Percentiles rank a stretch among this genome's conserved stretches.
These are phyloP conservation scores for Aschersonia sp. DNA, from an alignment of 2,329 filamentous ascomycete species.

Conservation along the genomic window DNA sequence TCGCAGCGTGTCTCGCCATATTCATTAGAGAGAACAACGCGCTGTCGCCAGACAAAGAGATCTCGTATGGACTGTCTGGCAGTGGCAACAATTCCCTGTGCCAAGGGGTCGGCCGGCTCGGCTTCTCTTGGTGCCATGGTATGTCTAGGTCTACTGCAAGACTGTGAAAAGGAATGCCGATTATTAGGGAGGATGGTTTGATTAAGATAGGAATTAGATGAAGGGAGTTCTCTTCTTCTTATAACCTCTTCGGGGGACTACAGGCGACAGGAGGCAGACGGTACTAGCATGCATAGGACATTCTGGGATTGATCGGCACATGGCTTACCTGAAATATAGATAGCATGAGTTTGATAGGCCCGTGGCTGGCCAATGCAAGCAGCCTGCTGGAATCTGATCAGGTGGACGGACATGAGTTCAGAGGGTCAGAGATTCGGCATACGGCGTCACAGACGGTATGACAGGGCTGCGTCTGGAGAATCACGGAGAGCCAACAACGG, in stretches of 20 bases:
- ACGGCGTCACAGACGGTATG: too few species aligned
- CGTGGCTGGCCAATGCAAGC: neutral
- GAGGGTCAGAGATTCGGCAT: neutral
- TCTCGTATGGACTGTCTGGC: slow-evolving; percentile 49
- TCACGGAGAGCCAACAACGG: neutral
- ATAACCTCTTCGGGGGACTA: neutral
- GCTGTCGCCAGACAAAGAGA: slow-evolving; percentile 61
- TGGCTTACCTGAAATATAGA: neutral
- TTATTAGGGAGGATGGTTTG: neutral
- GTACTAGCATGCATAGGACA: neutral
- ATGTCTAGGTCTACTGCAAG: neutral
- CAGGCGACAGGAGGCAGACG: neutral
- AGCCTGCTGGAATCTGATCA: neutral
- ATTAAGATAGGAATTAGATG: neutral
- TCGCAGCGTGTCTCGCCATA: slow-evolving; percentile 50
- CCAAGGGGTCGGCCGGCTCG: slow-evolving; percentile 50
- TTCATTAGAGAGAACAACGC: slow-evolving; percentile 50
- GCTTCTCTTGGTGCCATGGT: slow-evolving; percentile 7
- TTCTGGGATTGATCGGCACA: neutral
- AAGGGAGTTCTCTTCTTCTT: neutral
- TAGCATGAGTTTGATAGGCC: neutral
- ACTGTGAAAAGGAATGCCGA: neutral
- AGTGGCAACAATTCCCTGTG: slow-evolving; percentile 48
- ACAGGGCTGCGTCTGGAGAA: neutral
- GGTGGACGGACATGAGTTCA: neutral